phyloP scores from a whole-genome alignment of 164 flowering plant species.

The Santalum album region DNA sequence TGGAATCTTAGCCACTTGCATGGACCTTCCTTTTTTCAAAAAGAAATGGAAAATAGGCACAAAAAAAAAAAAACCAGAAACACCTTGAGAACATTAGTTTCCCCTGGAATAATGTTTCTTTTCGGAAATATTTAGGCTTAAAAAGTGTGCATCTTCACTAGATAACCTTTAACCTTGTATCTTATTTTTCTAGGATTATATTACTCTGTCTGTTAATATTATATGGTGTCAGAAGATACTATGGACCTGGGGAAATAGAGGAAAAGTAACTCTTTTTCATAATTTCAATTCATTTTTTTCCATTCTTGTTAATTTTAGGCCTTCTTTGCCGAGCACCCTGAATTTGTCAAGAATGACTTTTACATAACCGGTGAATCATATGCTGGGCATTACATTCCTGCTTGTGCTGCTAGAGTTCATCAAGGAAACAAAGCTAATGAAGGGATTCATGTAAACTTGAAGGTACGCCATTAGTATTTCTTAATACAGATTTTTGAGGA shows the following conservation, averaged over 20 bases:
- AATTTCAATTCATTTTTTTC: background rate
- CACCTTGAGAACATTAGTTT: background rate
- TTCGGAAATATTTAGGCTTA: too few relatives aligned
- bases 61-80: too few relatives aligned
- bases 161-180: too few relatives aligned
- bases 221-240: too few relatives aligned
- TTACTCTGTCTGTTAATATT: too few relatives aligned
- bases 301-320: slow-evolving; percentile 27
- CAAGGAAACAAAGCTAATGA: slow-evolving; percentile 61
- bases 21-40: background rate
- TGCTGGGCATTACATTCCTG: slow-evolving; percentile 85
- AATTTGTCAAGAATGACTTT: slow-evolving; percentile 48
- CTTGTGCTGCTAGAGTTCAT: slow-evolving; percentile 67
- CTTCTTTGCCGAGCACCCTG: slow-evolving; percentile 66
- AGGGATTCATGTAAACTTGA: slow-evolving; percentile 56
- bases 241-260: background rate
- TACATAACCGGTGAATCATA: slow-evolving; percentile 79
- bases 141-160: too few relatives aligned
- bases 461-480: slow-evolving; percentile 22
- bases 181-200: too few relatives aligned
- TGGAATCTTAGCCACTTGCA: background rate
- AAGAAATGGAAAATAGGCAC: too few relatives aligned
- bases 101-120: background rate
- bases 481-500: background rate
- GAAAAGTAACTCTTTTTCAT: background rate